Conservation (phyloP, 2,329 filamentous ascomycete species). For the Blumeriella jaapii region DNA sequence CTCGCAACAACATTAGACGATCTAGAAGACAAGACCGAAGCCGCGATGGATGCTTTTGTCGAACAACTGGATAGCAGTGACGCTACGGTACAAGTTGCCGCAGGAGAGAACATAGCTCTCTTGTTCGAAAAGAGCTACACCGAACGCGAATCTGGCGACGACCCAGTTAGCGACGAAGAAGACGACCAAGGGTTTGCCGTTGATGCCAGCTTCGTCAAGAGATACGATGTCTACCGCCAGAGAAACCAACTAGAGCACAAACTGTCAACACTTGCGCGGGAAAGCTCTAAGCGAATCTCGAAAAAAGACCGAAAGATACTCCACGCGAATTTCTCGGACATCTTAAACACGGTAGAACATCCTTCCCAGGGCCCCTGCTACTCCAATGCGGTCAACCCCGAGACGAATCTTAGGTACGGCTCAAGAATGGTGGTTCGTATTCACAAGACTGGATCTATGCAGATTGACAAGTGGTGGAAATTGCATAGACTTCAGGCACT, state of each 20-base stretch:
- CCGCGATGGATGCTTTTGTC: constrained; percentile 54
- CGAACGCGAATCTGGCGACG: constrained; percentile 35
- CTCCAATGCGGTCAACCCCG: constrained; percentile 49
- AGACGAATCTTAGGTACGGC: constrained; percentile 48
- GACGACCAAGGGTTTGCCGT: constrained; percentile 27
- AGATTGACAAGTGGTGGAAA: constrained; percentile 66
- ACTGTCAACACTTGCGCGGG: constrained; percentile 46
- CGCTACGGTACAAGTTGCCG: constrained; percentile 52
- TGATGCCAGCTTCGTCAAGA: constrained; percentile 40
- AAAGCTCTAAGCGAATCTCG: constrained; percentile 49
- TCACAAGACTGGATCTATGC: constrained; percentile 45
- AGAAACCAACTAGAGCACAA: constrained; percentile 47
- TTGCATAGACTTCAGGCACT: constrained; percentile 50
- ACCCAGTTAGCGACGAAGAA: constrained; percentile 33
- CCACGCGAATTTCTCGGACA: constrained; percentile 55
- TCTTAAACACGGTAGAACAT: constrained; percentile 54
- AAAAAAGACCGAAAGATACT: constrained; percentile 56
- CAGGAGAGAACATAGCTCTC: constrained; percentile 61
- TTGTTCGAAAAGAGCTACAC: constrained; percentile 53
- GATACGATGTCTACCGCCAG: constrained; percentile 57
- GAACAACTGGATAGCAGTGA: constrained; percentile 57
- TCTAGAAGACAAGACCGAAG: constrained; percentile 49
- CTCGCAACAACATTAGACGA: constrained; percentile 56
- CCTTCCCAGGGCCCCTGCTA: constrained; percentile 56
- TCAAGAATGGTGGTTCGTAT: constrained; percentile 51